Conservation (phyloP, 352 stramenopile species). For the Globisporangium middletonii region DNA sequence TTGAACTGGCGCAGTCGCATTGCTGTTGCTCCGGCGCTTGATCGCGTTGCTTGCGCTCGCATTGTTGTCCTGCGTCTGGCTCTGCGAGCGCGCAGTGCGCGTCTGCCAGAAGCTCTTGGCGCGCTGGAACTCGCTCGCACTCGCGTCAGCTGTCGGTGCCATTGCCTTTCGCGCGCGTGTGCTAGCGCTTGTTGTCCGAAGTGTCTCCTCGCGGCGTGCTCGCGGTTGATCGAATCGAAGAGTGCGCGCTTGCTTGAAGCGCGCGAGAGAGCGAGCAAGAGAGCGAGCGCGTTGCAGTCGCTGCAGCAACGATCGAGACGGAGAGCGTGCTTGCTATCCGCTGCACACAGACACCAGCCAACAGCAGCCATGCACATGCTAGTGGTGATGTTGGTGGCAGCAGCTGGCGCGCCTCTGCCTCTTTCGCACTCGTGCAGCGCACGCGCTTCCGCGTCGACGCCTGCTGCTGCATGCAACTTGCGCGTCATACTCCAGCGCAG, state of each 20-base stretch:
- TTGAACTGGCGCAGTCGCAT: neutral
- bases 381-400: neutral
- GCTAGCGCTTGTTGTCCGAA: neutral
- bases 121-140: slow-evolving; percentile 31
- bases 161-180: neutral
- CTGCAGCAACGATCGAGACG: neutral
- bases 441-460: slow-evolving; percentile 2
- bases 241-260: slow-evolving; percentile 3
- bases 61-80: slow-evolving; percentile 2
- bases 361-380: neutral
- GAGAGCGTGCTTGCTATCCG: no score
- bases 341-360: neutral
- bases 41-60: neutral
- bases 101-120: slow-evolving; percentile 69
- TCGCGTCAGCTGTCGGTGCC: slow-evolving; percentile 1
- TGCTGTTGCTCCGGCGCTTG: slow-evolving; percentile 2
- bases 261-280: neutral
- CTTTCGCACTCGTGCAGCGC: neutral
- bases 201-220: neutral
- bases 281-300: neutral
- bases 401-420: neutral
- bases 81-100: slow-evolving; percentile 34
- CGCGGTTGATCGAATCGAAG: neutral
- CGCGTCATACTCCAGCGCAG: neutral
- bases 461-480: neutral